Base-by-base conservation (phyloP, 805 yeast genomes). In the Candida koratica region DNA sequence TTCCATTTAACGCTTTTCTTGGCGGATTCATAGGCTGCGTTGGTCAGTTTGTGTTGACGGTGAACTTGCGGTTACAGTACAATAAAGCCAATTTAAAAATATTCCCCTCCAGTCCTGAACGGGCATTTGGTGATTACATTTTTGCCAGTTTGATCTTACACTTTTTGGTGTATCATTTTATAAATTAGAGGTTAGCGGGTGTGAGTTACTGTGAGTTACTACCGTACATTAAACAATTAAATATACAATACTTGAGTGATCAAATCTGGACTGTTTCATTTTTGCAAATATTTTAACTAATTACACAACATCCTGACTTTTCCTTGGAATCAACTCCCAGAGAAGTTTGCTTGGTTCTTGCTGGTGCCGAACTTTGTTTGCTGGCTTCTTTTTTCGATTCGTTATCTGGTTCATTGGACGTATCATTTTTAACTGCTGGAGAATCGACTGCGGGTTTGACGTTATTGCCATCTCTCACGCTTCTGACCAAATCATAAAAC, bases 1-100 rank as follows among this genome's bases (percentile, higher is more conserved):
- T 83, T 74, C 99, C 99, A 12, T 93, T 93, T 74, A 93, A 93
- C 62, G 97, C 96, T 16, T 93, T 93, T 56, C 71, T 93, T 41
- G 90, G 95, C 14, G 97, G 97, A 1, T 93, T 93, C 56, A 75
- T 83, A 37, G 69, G 87, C 15, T 85, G 97, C 29, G 97, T 93
- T 34, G 97, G 95, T 10, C 97, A 93, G 60, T 93, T 93, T 58
- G 97, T 93, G 17, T 73, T 93, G 44, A 78, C 94, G 9, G 86
- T 84, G 27, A 73, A 84, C 42, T 67, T 93, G 52, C 73, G 97
- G 53, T 71, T 90, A 52, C 97, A 89, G 55, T 68, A 58, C 30
- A 45, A 48, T 23, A 56, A 52, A 17, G 27, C 50, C 28, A 48
- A 42, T 24, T 38, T 30, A 17, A 19, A 26, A 14, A 19, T 44